phyloP scores from a whole-genome alignment of 192 early-diverging fungal species.

The Jimgerdemannia lactiflua region DNA sequence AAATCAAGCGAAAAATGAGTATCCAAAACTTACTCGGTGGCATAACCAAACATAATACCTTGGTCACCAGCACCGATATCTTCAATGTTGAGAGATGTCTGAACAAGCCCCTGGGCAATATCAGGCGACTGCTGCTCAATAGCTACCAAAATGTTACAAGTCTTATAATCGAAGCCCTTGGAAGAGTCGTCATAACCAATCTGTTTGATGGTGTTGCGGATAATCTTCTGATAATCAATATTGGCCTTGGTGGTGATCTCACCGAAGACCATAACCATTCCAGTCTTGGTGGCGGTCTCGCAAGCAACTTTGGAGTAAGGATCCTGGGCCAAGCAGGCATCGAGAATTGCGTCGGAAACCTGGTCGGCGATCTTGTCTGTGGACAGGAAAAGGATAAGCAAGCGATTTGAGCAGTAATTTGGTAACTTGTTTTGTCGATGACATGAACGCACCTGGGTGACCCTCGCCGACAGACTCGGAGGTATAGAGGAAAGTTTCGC shows the following conservation, averaged over 20 bases:
- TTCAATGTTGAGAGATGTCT: constrained; percentile 88
- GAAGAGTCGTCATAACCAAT: constrained; percentile 99
- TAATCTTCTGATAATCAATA: constrained; percentile 99
- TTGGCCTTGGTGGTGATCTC: constrained; percentile 99
- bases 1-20: too few species aligned
- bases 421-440: too few species aligned
- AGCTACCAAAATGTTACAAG: constrained; percentile 99
- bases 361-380: constrained; percentile 99
- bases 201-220: constrained; percentile 97
- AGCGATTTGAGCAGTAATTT: neutral
- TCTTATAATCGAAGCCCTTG: constrained; percentile 99
- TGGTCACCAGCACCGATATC: constrained; percentile 99
- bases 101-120: constrained; percentile 96
- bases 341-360: constrained; percentile 98
- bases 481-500: constrained; percentile 97
- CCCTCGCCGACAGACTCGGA: constrained; percentile 99
- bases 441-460: constrained; percentile 73
- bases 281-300: constrained; percentile 99
- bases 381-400: neutral
- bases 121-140: constrained; percentile 99
- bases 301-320: constrained; percentile 98
- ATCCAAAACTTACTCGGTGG: constrained; percentile 59
- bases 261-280: constrained; percentile 99
- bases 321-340: constrained; percentile 93
- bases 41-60: constrained; percentile 93